Percentiles rank a stretch among this genome's conserved stretches.
Evolutionary conservation across 1,284 basidiomycete species (phyloP).

Genomic region (Rhodotorula sp.): DNA sequence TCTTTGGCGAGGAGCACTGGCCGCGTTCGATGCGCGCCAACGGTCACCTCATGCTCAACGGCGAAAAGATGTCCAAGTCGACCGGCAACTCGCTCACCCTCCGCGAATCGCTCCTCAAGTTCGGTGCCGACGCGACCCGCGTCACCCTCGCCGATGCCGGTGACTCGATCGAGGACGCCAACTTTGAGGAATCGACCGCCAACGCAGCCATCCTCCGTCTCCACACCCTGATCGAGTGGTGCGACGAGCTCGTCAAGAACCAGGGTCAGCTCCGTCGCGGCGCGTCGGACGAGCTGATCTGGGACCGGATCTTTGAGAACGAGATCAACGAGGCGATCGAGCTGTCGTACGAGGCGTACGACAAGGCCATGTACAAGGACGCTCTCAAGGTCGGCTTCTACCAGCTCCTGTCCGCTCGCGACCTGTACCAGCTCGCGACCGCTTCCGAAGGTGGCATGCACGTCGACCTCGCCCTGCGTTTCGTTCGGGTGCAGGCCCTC

Average conservation of each 20-base stretch:
- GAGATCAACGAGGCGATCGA: constrained; percentile 85
- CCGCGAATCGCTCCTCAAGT: constrained; percentile 74
- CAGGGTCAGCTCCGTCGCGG: constrained; percentile 61
- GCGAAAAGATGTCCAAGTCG: constrained; percentile 98
- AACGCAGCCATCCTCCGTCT: constrained; percentile 95
- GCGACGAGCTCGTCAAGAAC: constrained; percentile 54
- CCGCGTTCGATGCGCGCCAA: constrained; percentile 89
- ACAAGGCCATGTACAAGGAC: constrained; percentile 90
- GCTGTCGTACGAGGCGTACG: constrained; percentile 73
- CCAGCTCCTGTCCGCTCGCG: constrained; percentile 85
- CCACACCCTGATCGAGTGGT: constrained; percentile 89
- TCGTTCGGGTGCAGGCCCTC: constrained; percentile 77
- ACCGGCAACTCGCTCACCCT: constrained; percentile 85
- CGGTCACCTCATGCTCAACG: constrained; percentile 96
- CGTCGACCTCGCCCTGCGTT: constrained; percentile 67
- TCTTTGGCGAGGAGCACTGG: constrained; percentile 94
- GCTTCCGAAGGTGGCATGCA: constrained; percentile 82
- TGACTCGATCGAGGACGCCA: constrained; percentile 94
- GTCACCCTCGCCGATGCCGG: constrained; percentile 93
- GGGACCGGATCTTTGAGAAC: constrained; percentile 83
- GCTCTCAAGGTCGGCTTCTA: constrained; percentile 95
- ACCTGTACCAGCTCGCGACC: constrained; percentile 92
- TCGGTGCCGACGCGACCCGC: constrained; percentile 89
- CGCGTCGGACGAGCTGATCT: constrained; percentile 56
- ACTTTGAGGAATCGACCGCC: constrained; percentile 98